Evolutionary conservation across 345 rosid species (phyloP), one percentile per base, ranked within the genome.

Genomic region (Heritiera fomes): DNA sequence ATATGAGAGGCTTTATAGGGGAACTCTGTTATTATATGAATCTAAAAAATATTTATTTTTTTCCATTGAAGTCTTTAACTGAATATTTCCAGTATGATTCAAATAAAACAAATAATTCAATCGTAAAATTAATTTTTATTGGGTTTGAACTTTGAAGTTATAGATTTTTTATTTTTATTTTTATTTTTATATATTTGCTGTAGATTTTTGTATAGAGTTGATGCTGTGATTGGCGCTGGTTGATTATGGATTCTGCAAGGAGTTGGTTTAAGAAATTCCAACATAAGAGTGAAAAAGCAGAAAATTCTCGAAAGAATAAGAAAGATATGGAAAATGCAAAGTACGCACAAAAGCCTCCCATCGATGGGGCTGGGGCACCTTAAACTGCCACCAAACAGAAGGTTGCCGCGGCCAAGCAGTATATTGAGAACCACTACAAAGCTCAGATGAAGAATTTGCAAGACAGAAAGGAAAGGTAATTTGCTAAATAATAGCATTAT

Each of bases 351-450:
- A 84, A 79, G 71, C 84, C 89, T 1, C 89, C 87, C 9, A 71
- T 79, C 46, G 80, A 81, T 67, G 88, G 80, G 74, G 84, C 45
- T 72, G 90, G 77, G 71, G 86, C 79, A 14, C 87, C 84, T 38
- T 87, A 88, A 45, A 85, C 78, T 81, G 84, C 84, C 73, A 87
- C 90, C 1, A 85, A 84, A 15, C 85, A 78, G 84, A 85, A 73
- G 76, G 89, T 82, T 75, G 89, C 85, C 23, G 89, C 89, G 0
- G 86, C 88, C 2, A 86, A 86, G 80, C 86, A 81, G 34, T 83
- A 74, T 75, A 86, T 86, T 2, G 88, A 85, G 85, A 87, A 85
- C 75, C 89, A 87, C 74, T 87, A 87, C 63, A 87, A 87, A 60
- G 50, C 60, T 68, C 86, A 87, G 67, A 79, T 81, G 84, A 87